Base-by-base conservation (phyloP, 306 rosid species). In the Ammopiptanthus mongolicus region DNA sequence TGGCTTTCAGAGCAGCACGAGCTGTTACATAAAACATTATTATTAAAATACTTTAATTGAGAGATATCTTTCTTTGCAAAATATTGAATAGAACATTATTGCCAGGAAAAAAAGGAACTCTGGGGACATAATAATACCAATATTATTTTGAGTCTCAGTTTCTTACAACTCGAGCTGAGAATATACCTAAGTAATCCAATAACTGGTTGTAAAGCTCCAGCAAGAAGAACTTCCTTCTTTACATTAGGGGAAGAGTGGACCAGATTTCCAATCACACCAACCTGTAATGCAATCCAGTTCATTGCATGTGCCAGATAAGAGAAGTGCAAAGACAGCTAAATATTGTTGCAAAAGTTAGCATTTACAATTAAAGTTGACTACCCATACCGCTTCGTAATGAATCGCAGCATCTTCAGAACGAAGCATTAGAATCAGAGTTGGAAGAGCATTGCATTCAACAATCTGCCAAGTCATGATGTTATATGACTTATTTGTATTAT, bases 361-460 rank as follows among this genome's bases (percentile, higher is more conserved):
- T 37, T 46, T 46, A 65, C 36, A 63, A 69, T 33, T 65, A 6
- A 62, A 36, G 50, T 41, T 52, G 6, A 78, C 8, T 57, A 71
- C 39, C 69, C 93, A 61, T 87, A 92, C 99, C 83, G 99, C 99
- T 86, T 95, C 99, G 53, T 92, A 95, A 87, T 95, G 99, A 79
- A 95, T 89, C 57, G 97, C 99, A 80, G 97, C 84, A 86, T 92
- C 99, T 83, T 95, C 99, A 58, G 97, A 90, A 72, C 90, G 85
- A 55, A 95, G 91, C 99, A 95, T 95, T 80, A 92, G 63, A 86
- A 95, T 95, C 69, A 95, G 89, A 61, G 97, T 95, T n/a, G 96
- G 97, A 79, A 95, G 97, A 74, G 99, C 99, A 95, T 90, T 89
- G 87, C 97, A 92, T 71, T 95, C 97, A 75, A 95, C 99, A 80